Evolutionary conservation across 495 filamentous ascomycete species (phyloP).

Genomic region (Aspergillus avenaceus): DNA sequence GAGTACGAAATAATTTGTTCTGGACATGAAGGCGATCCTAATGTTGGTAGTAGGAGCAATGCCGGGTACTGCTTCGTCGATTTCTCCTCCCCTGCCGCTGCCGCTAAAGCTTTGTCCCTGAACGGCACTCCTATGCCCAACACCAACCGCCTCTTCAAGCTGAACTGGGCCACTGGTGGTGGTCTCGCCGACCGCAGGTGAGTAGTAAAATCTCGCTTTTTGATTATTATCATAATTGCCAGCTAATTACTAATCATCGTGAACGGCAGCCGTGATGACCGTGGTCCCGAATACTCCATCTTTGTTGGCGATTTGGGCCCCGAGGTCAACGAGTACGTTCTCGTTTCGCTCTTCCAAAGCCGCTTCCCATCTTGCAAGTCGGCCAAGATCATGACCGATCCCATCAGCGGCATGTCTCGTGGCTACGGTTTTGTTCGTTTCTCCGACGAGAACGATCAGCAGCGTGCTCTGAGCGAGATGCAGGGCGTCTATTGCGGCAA

Average conservation of each 20-base stretch:
- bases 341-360: constrained; percentile 93
- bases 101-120: constrained; percentile 80
- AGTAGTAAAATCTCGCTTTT: constrained; percentile 30
- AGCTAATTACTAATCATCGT: constrained; percentile 11
- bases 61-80: constrained; percentile 99
- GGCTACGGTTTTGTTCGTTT: constrained; percentile 99
- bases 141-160: constrained; percentile 91
- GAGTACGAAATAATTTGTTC: constrained; percentile 34
- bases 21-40: constrained; percentile 31
- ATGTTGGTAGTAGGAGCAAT: constrained; percentile 68
- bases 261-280: constrained; percentile 72
- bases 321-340: constrained; percentile 97
- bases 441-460: constrained; percentile 88
- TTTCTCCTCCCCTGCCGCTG: constrained; percentile 78
- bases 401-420: constrained; percentile 94
- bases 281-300: constrained; percentile 92
- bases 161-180: constrained; percentile 98
- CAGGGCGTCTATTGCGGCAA: constrained; percentile 99
- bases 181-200: constrained; percentile 91
- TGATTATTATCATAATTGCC: no score
- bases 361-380: constrained; percentile 98
- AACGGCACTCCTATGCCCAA: constrained; percentile 93
- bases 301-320: constrained; percentile 98
- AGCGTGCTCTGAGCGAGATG: constrained; percentile 94
- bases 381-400: constrained; percentile 99